Conservation (phyloP, 176 grass and related monocot species). For the Carex myosuroides region DNA sequence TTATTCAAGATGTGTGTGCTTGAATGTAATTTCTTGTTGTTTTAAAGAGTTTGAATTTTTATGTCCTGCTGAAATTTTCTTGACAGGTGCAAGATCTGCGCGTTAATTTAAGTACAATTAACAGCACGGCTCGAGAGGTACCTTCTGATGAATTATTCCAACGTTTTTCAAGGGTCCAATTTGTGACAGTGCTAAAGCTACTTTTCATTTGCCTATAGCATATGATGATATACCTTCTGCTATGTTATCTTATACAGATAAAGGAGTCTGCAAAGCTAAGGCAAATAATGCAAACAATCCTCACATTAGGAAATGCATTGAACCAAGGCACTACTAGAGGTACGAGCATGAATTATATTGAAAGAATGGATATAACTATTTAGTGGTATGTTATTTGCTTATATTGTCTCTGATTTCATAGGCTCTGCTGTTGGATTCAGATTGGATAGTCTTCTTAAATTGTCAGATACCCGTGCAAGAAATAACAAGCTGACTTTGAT, state of each 20-base stretch:
- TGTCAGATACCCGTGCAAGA: slow-evolving; percentile 86
- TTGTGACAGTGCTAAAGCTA: neutral
- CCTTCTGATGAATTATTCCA: neutral
- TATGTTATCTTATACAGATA: slow-evolving; percentile 34
- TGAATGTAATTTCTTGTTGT: slow-evolving; percentile 7
- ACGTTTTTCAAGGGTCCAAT: neutral
- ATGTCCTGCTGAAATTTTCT: neutral
- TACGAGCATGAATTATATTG: slow-evolving; percentile 6
- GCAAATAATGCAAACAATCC: slow-evolving; percentile 97
- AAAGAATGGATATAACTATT: neutral
- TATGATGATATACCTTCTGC: slow-evolving; percentile 15
- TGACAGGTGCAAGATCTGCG: slow-evolving; percentile 69
- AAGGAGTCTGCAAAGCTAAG: slow-evolving; percentile 70
- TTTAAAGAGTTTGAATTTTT: slow-evolving; percentile 18
- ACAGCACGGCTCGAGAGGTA: slow-evolving; percentile 87
- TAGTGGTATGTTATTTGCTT: slow-evolving; percentile 20
- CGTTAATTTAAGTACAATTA: slow-evolving; percentile 75
- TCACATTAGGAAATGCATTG: slow-evolving; percentile 90
- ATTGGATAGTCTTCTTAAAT: slow-evolving; percentile 94
- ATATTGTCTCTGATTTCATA: slow-evolving; percentile 29
- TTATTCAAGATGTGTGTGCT: neutral
- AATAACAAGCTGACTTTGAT: slow-evolving; percentile 99
- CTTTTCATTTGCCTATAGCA: neutral
- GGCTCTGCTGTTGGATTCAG: slow-evolving; percentile 96
- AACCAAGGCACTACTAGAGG: slow-evolving; percentile 91